Evolutionary conservation across 176 grass and related monocot species (phyloP), one percentile per base, ranked within the genome.

Genomic region (Raddia distichophylla): DNA sequence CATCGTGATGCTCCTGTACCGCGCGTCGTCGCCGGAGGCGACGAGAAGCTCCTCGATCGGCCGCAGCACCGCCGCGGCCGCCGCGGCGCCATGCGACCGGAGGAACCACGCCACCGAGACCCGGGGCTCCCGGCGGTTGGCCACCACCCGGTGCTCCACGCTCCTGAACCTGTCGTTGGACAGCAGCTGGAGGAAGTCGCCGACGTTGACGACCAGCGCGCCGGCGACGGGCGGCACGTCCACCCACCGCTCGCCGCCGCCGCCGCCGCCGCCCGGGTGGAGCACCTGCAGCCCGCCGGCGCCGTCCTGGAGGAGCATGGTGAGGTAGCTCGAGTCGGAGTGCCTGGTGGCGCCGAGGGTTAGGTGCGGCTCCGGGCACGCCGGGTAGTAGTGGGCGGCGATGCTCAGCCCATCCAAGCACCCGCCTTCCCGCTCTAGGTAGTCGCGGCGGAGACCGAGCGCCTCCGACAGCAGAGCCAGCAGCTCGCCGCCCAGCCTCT

Each of bases 241-340:
- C 60, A 63, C 27, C 27, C 60, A 63, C 18, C 10, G 60, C 60
- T 67, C 56, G 74, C 67, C 67, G 11, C 42, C 67, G 15, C 64
- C 71, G 54, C 74, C 56, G 74, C 67, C 67, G 11, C 42, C 67
- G 15, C 64, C 71, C 62, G 75, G 9, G 52, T 60, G 49, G 51
- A 84, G 75, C 4, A 75, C 42, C 60, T 84, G 86, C 8, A 89
- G 57, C 42, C 81, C 81, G 5, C 81, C 75, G 12, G 84, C 4
- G 37, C 37, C 19, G 15, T 84, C 74, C 50, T 89, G 81, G 5
- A 89, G 75, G 27, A 89, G 81, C 7, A 89, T 46, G 10, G 86
- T 84, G 44, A 82, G 7, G 51, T 84, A 69, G 37, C 62, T 65
- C 11, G 75, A 60, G 60, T 84, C 86, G 1, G 81, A 73, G 64